Base-by-base conservation (phyloP, 345 rosid genomes). In the Sapria himalayana region DNA sequence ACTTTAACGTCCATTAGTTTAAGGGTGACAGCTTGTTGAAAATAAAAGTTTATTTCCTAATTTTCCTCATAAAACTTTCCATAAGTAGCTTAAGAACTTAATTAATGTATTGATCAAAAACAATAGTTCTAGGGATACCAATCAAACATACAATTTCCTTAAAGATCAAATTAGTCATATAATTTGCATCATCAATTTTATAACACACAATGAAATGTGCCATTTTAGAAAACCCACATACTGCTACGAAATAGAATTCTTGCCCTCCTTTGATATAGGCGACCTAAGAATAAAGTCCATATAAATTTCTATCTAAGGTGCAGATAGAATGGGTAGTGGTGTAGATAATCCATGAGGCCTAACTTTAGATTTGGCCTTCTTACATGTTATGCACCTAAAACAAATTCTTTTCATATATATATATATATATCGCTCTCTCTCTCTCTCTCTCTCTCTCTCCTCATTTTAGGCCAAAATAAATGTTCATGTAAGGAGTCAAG, bases 271-370 rank as follows among this genome's bases (percentile, higher is more conserved):
- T 7, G 32, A 3, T 35, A n/a, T 43, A 25, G 21, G 47, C 25
- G 29, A 43, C 7, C 35, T 35, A 15, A 22, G 29, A 14, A 43
- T 22, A 25, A 43, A 43, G 20, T 43, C 47, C 47, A 43, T 43
- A 20, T n/a, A 43, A 22, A 43, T 43, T 13, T 43, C 35, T 9
- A 12, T 24, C 35, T 14, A 43, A 43, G 31, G 46, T 11, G n/a
- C 33, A 23, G 2, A 13, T n/a, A 33, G 33, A n/a, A 42, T n/a
- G 1, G 33, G 46, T n/a, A 42, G 16, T 5, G 7, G 46, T 1
- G 33, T 22, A 22, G 23, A 42, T n/a, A 42, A 7, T 1, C 46
- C 46, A 42, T 42, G 33, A 2, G 14, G 33, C 16, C 23, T n/a
- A 0, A 9, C 33, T n/a, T 22, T 19, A 22, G 33, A 19, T 25